Evolutionary conservation across 768 basidiomycete species (phyloP), one percentile per base, ranked within the genome.

Genomic region (Agaricus blazei): DNA sequence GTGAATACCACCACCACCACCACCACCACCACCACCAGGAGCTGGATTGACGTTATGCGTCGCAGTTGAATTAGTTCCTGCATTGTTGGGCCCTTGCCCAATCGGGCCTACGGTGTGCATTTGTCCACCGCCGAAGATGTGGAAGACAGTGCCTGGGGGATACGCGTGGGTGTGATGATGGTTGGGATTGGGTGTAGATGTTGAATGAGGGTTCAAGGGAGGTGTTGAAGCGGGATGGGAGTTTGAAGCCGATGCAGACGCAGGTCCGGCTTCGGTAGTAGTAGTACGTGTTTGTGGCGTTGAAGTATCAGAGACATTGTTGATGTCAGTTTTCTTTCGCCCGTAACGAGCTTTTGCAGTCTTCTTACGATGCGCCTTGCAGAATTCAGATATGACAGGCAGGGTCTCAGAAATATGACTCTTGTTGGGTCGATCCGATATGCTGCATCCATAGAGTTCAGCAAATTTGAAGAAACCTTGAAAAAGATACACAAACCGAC

Each of bases 361-460:
- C 9, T 73, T 76, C 62, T 76, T 79, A 37, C 72, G 64, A 60
- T 87, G 84, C 3, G 65, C 55, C 58, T 79, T 79, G 51, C 75
- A 76, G 61, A 86, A 85, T 0, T 70, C 61, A 12, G 70, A 70
- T 3, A 86, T 63, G 0, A 70, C 64, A 14, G 77, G 75, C 28
- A 87, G 66, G 1, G 76, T 84, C 4, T 84, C 83, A 7, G 68
- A 62, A 27, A 87, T 68, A 56, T 82, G 70, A 9, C 62, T 63
- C 59, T 82, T 87, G 52, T 75, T 79, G 1, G 80, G 79, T 28
- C 80, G 75, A 40, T 86, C 82, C 4, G 68, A 64, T 1, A 87
- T 55, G 43, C 85, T 87, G 48, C 23, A 11, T 15, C 8, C 14
- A 8, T 3, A 9, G 26, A 49, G 45, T 44, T 49, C 14, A 52